These are phyloP conservation scores for Pogostemon cablin DNA, from an alignment of 257 asterid genomes.

Conservation along the genomic window DNA sequence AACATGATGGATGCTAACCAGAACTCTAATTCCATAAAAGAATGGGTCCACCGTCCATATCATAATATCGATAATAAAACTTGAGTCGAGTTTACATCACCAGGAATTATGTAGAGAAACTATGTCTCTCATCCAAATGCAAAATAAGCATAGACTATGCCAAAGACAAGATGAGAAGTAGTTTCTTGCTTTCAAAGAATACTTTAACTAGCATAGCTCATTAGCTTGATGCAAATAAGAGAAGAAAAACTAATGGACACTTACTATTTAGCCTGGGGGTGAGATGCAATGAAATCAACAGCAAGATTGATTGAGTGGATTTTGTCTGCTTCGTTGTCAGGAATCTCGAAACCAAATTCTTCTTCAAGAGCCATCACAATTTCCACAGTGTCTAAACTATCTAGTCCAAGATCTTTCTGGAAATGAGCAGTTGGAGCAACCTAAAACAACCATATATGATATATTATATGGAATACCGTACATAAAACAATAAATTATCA, in stretches of 20 bases:
- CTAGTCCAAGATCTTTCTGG: conserved; percentile 51
- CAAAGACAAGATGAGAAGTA: no score
- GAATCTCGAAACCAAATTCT: conserved; percentile 51
- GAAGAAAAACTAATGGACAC: conserved; percentile 3
- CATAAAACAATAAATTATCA: neutral
- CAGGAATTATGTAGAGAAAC: no score
- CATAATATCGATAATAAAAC: no score
- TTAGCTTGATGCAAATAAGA: conserved; percentile 16
- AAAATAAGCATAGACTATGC: neutral
- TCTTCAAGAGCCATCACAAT: conserved; percentile 54
- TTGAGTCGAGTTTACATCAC: no score
- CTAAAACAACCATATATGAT: conserved; percentile 13
- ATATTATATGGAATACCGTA: no score
- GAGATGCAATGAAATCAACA: conserved; percentile 49
- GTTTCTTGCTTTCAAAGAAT: neutral
- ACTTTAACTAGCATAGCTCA: no score
- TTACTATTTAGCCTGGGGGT: conserved; percentile 49
- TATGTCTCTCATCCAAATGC: neutral
- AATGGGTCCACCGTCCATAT: no score
- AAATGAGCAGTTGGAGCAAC: conserved; percentile 48
- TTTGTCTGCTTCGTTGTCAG: conserved; percentile 53
- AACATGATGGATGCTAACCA: no score
- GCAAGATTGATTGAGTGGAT: conserved; percentile 49
- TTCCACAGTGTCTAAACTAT: conserved; percentile 51
- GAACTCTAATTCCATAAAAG: no score